These are phyloP conservation scores for Agrostemma githago DNA, from an alignment of 148 eudicot species.

Conservation along the genomic window DNA sequence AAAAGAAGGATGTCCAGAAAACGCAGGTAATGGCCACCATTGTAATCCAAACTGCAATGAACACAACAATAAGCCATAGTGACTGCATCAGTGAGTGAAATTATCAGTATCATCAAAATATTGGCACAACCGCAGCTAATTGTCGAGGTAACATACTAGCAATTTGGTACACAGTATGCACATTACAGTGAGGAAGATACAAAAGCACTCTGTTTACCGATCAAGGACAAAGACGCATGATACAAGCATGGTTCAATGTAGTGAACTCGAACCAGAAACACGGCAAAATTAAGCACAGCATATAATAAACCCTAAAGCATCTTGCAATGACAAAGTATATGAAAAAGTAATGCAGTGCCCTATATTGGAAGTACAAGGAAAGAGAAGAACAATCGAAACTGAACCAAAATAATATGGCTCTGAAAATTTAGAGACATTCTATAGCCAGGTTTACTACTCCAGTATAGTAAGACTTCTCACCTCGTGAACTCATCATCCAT, in stretches of 20 bases:
- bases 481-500: neutral
- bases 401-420: neutral
- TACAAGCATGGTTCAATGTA: neutral
- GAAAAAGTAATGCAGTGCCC: neutral
- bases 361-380: neutral
- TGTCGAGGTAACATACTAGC: neutral
- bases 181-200: neutral
- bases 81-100: neutral
- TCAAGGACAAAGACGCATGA: neutral
- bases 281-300: neutral
- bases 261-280: constrained; percentile 10
- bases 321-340: neutral
- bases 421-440: neutral
- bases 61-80: constrained; percentile 15
- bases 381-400: neutral
- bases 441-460: neutral
- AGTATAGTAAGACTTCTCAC: neutral
- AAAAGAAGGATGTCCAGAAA: constrained; percentile 63
- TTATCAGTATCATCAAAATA: neutral
- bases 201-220: neutral
- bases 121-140: neutral
- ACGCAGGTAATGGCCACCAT: constrained; percentile 84
- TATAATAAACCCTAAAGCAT: neutral
- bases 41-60: constrained; percentile 87
- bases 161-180: neutral